These are phyloP conservation scores for Colletotrichum chlorophyti DNA, from an alignment of 2,329 filamentous ascomycete species.

Conservation along the genomic window DNA sequence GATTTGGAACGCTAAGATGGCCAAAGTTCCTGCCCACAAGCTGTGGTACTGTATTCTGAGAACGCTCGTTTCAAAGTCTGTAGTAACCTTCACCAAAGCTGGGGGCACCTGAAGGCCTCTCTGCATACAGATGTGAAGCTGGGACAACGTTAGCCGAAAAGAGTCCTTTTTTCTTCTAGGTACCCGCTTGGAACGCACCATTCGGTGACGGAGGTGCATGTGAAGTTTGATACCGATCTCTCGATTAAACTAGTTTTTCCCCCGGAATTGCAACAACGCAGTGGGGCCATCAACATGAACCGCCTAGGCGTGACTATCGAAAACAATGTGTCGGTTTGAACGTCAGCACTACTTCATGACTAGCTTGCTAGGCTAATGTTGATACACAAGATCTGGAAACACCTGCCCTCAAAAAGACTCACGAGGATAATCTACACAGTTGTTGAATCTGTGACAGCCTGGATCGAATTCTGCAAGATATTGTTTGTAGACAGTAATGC, in stretches of 20 bases:
- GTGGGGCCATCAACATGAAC: constrained; percentile 34
- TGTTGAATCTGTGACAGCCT: constrained; percentile 30
- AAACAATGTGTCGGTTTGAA: constrained; percentile 10
- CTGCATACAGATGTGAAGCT: constrained; percentile 32
- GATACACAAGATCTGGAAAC: not conserved
- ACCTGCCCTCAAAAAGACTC: constrained; percentile 34
- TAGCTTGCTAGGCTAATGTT: too few relatives aligned
- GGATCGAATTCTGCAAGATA: constrained; percentile 26
- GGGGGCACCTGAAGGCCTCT: constrained; percentile 26
- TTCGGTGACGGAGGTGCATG: constrained; percentile 34
- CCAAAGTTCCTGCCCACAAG: constrained; percentile 13
- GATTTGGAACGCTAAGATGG: constrained; percentile 28
- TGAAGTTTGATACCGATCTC: constrained; percentile 34
- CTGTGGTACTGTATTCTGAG: not conserved
- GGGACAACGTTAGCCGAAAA: not conserved
- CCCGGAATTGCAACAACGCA: constrained; percentile 33
- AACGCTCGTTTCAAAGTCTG: constrained; percentile 3
- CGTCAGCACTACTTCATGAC: too few relatives aligned
- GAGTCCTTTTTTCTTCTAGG: not conserved
- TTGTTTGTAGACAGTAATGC: constrained; percentile 26
- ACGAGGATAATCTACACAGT: constrained; percentile 34
- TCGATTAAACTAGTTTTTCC: constrained; percentile 31
- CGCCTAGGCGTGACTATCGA: constrained; percentile 31
- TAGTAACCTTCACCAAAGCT: constrained; percentile 3
- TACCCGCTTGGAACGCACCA: constrained; percentile 32